Evolutionary conservation across 2,329 filamentous ascomycete species (phyloP), one percentile per base, ranked within the genome.

Genomic region (Boeremia exigua): DNA sequence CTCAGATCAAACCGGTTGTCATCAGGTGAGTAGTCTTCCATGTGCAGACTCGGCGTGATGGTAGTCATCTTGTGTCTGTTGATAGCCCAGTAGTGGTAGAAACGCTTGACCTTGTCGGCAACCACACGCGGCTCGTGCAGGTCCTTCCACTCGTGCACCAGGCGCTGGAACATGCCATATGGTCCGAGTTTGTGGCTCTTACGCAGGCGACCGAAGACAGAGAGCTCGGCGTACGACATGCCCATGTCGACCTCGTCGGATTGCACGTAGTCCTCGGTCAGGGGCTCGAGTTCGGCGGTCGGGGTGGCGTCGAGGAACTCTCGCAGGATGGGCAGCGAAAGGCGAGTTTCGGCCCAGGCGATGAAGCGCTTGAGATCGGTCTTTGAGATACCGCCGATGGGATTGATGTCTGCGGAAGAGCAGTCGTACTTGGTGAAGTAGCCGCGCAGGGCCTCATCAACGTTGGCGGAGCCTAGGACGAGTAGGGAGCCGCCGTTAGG

Each of bases 351-450:
- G 0, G 72, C 70, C 81, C 85, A 92, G n/a, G 76, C 77, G 56
- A 92, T 89, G 75, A 93, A 92, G 9, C 82, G 76, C 71, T 89
- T 90, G 1, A 91, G 77, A 63, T 92, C 89, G 2, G 80, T 85
- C 72, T 91, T 92, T 54, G 79, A 81, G 53, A 87, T 84, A 10
- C 75, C 75, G 23, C 80, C 86, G 46, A 89, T 87, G 3, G 87
- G 87, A 63, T 88, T 77, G 59, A 77, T 77, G 34, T 65, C 62
- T 14, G 79, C 79, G n/a, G 72, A 76, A 7, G 68, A 75, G 66
- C 82, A 85, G 69, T 90, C 88, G 67, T 90, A 90, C 74, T 91
- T 90, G n/a, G 88, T 91, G 19, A 89, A 77, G 70, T 90, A 76
- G 28, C 80, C 82, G 27, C 81, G 77, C 25, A 85, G 73, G 57